These are phyloP conservation scores for Agapanthus africanus DNA, from an alignment of 106 monocot genomes.

Conservation along the genomic window DNA sequence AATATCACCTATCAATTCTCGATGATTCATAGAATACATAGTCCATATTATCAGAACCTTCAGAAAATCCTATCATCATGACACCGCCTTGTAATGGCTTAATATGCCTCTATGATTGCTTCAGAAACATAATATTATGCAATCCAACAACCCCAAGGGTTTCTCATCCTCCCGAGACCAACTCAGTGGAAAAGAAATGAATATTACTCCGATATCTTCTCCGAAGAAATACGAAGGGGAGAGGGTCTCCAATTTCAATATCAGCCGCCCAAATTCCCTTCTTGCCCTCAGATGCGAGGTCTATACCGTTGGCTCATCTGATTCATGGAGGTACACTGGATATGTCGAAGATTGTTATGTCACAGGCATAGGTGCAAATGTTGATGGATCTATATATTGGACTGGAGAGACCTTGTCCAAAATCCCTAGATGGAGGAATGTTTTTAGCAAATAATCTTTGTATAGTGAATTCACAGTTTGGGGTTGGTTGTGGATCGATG, in stretches of 20 bases:
- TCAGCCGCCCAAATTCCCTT: neutral
- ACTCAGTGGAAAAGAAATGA: neutral
- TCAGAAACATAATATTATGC: conserved; percentile 1
- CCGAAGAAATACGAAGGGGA: conserved; percentile 6
- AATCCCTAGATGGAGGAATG: neutral
- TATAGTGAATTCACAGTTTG: neutral
- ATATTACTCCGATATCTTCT: neutral
- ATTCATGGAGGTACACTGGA: conserved; percentile 7
- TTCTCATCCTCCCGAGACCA: neutral
- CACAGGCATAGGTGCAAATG: conserved; percentile 3
- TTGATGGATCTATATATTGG: conserved; percentile 6
- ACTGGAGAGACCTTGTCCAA: neutral
- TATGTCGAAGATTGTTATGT: neutral
- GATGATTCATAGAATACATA: neutral
- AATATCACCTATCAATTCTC: conserved; percentile 1
- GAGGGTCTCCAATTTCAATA: neutral
- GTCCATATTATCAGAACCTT: neutral
- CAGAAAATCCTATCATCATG: neutral
- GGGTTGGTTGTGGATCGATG: neutral
- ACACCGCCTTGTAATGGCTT: conserved; percentile 9
- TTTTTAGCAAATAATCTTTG: conserved; percentile 2
- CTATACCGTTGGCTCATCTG: neutral
- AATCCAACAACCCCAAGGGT: conserved; percentile 4
- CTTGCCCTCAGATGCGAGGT: conserved; percentile 5
- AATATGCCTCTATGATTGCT: conserved; percentile 8